Base-by-base conservation (phyloP, 768 basidiomycete species). In the Xerocomellus amylosporus region DNA sequence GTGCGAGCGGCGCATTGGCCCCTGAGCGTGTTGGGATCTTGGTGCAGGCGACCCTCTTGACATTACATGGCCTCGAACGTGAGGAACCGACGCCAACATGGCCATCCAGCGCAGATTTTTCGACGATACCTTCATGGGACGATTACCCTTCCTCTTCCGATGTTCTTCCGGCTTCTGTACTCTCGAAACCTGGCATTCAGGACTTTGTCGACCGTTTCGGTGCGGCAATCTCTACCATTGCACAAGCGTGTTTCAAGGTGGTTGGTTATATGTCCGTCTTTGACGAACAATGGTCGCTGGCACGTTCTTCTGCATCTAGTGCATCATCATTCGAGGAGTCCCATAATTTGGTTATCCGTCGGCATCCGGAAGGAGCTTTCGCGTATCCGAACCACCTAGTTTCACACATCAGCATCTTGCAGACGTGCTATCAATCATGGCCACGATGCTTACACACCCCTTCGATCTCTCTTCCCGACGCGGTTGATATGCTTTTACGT, bases 221-320 rank as follows among this genome's bases (percentile, higher is more conserved):
- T 14, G 72, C 79, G 0, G 77, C 80, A 2, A 71, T 92, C 2
- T 79, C 77, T 13, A 71, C 73, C 38, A 78, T 94, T 42, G 81
- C 86, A 0, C 73, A 72, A 5, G 60, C 80, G 8, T 90, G 85
- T 63, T 80, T 80, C 63, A 82, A 84, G 51, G 67, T 78, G 5
- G 82, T 91, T 8, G 89, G 88, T 2, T 72, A 77, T 36, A 89
- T 95, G 85, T 85, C 86, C 15, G 75, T 95, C 30, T 86, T 93
- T 52, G 93, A 97, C 54, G 88, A 94, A 8, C 87, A 91, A 60
- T 92, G 87, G 86, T 79, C 83, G 0, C 75, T 80, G 48, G 76
- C 81, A 19, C 82, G 85, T 43, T 70, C 85, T 46, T 62, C 65
- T 37, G 42, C 53, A 3, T 53, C 62, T 19, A 50, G 44, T 5